Percentiles rank a stretch among this genome's conserved stretches.
phyloP scores from a whole-genome alignment of 1,284 basidiomycete genomes.

The Ceraceosorus guamensis region DNA sequence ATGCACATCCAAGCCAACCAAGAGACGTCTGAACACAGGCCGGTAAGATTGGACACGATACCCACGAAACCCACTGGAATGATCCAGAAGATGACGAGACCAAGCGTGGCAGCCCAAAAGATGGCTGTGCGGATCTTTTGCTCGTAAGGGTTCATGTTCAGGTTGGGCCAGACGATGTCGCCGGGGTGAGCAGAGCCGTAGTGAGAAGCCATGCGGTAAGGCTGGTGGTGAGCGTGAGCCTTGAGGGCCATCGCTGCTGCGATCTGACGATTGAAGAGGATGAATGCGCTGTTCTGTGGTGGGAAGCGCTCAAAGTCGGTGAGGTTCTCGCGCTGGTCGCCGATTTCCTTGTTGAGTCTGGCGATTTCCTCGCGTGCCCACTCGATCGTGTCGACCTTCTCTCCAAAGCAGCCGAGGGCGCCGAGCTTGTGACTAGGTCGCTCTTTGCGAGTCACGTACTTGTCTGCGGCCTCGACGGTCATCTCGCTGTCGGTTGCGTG shows the following conservation, averaged over 20 bases:
- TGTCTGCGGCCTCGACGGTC: slow-evolving; percentile 30
- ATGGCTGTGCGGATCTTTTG: slow-evolving; percentile 56
- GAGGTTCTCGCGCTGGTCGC: slow-evolving; percentile 60
- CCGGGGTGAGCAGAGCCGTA: slow-evolving; percentile 38
- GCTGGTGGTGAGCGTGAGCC: slow-evolving; percentile 30
- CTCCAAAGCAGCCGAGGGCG: slow-evolving; percentile 57
- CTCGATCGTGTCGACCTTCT: slow-evolving; percentile 74
- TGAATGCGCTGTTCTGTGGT: slow-evolving; percentile 60
- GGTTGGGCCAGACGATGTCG: slow-evolving; percentile 85
- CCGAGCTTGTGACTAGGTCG: slow-evolving; percentile 74
- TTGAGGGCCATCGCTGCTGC: slow-evolving; percentile 51
- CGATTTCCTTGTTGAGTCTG: slow-evolving; percentile 54
- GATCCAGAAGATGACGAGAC: slow-evolving; percentile 61
- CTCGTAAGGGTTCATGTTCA: slow-evolving; percentile 82
- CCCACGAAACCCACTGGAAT: slow-evolving; percentile 65
- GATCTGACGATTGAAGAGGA: slow-evolving; percentile 88
- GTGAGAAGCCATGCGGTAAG: slow-evolving; percentile 37
- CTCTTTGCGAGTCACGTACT: slow-evolving; percentile 43
- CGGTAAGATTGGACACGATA: slow-evolving; percentile 69
- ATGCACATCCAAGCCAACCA: slow-evolving; percentile 80
- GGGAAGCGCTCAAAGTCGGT: slow-evolving; percentile 55
- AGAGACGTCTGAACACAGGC: slow-evolving; percentile 59
- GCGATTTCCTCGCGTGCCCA: slow-evolving; percentile 66
- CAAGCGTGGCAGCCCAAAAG: slow-evolving; percentile 56
- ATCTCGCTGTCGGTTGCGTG: slow-evolving; percentile 23